Conservation (phyloP, 768 basidiomycete species). For the Panus rudis region DNA sequence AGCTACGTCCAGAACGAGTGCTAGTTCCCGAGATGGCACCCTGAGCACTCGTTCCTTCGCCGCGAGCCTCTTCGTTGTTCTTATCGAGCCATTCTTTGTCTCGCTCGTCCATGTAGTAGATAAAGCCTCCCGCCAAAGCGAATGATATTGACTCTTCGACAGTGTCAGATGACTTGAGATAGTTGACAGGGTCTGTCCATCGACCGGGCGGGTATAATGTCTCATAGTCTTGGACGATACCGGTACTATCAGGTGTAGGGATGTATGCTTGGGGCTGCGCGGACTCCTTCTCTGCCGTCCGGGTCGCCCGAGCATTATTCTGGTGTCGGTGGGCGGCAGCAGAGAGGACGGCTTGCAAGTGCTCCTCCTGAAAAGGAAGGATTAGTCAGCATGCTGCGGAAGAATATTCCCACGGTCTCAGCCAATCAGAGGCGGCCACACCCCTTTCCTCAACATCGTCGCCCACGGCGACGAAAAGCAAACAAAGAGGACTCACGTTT, state of each 20-base stretch:
- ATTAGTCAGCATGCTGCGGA: constrained; percentile 52
- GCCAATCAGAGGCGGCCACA: constrained; percentile 46
- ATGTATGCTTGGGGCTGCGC: constrained; percentile 63
- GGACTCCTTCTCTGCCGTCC: constrained; percentile 31
- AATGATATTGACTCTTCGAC: constrained; percentile 66
- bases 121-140: constrained; percentile 67
- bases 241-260: constrained; percentile 88
- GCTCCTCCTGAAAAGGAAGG: constrained; percentile 41
- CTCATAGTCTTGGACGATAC: constrained; percentile 70
- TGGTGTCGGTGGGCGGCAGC: constrained; percentile 46
- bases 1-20: constrained; percentile 56
- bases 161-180: constrained; percentile 77
- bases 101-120: constrained; percentile 93
- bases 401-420: constrained; percentile 34
- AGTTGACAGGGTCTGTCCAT: constrained; percentile 75
- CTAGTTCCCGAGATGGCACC: constrained; percentile 53
- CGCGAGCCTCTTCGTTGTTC: constrained; percentile 81
- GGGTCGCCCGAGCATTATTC: constrained; percentile 28
- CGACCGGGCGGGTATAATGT: constrained; percentile 60
- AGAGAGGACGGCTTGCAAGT: constrained; percentile 50
- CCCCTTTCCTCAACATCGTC: constrained; percentile 35
- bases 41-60: constrained; percentile 78
- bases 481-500: constrained; percentile 58
- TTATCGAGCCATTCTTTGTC: constrained; percentile 93
- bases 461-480: constrained; percentile 28